A percentile compares a stretch with the other conserved stretches of the same genome.
Conservation (phyloP, 345 rosid genomes). For the Heritiera fomes region DNA sequence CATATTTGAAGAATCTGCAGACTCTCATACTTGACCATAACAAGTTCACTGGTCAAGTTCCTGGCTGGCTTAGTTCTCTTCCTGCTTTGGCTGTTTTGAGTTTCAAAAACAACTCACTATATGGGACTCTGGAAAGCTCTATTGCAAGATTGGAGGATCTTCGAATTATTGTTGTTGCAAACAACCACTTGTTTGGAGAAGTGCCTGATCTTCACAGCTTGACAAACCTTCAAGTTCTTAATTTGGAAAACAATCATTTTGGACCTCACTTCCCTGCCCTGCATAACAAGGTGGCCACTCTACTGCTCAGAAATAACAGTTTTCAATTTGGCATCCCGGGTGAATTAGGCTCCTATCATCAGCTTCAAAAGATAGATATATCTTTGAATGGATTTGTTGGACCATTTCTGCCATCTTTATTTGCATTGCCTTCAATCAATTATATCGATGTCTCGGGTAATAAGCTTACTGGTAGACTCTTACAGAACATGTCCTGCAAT, state of each 20-base stretch:
- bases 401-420: slow-evolving; percentile 45
- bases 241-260: slow-evolving; percentile 46
- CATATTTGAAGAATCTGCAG: slow-evolving; percentile 47
- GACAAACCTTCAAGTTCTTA: slow-evolving; percentile 60
- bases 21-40: slow-evolving; percentile 55
- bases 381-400: slow-evolving; percentile 60
- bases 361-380: slow-evolving; percentile 61
- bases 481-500: slow-evolving; percentile 53
- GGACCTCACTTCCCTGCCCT: slow-evolving; percentile 58
- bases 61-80: slow-evolving; percentile 44
- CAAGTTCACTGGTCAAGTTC: slow-evolving; percentile 45
- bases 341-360: slow-evolving; percentile 37
- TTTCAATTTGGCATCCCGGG: slow-evolving; percentile 48
- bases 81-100: slow-evolving; percentile 49
- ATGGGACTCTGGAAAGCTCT: slow-evolving; percentile 48
- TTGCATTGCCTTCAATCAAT: slow-evolving; percentile 49
- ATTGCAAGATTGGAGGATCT: slow-evolving; percentile 38
- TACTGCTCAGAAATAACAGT: slow-evolving; percentile 50
- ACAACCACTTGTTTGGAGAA: slow-evolving; percentile 50
- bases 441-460: slow-evolving; percentile 52
- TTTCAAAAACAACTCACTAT: slow-evolving; percentile 53
- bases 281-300: slow-evolving; percentile 36
- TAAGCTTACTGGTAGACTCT: slow-evolving; percentile 50
- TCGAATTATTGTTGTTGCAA: slow-evolving; percentile 41
- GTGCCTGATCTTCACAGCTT: slow-evolving; percentile 50